Evolutionary conservation across 257 asterid species (phyloP).

Genomic region (Apocynum venetum): DNA sequence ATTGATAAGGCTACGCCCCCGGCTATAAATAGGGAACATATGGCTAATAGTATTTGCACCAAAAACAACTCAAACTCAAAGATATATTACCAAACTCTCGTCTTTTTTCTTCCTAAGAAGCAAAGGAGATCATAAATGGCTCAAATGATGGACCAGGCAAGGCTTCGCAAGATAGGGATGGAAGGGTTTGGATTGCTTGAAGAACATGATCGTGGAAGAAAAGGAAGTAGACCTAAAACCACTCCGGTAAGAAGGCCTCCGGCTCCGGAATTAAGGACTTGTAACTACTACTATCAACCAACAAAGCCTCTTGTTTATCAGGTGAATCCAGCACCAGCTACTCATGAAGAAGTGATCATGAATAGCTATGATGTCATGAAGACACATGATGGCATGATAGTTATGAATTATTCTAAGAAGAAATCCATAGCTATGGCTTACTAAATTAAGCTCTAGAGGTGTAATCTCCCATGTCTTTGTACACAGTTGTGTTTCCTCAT

Average conservation of each 20-base stretch:
- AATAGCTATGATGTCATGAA: conserved; percentile 20
- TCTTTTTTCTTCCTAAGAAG: no score
- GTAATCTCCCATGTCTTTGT: no score
- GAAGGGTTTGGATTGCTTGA: conserved; percentile 1
- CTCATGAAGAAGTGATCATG: conserved; percentile 16
- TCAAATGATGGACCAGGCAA: no score
- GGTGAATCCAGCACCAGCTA: conserved; percentile 17
- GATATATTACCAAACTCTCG: no score
- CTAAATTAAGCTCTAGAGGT: conserved; percentile 8
- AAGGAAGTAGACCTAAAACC: not conserved
- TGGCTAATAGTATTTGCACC: no score
- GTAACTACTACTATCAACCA: conserved; percentile 29
- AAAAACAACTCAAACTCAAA: no score
- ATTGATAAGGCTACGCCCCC: no score
- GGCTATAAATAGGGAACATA: no score
- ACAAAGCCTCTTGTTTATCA: conserved; percentile 25
- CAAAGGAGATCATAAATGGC: no score
- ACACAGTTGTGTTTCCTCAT: no score
- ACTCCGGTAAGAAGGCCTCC: not conserved
- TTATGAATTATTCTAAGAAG: conserved; percentile 24
- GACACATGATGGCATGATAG: conserved; percentile 22
- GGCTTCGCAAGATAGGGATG: no score
- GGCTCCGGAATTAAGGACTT: not conserved
- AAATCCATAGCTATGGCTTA: conserved; percentile 35
- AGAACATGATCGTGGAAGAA: conserved; percentile 13